Base-by-base conservation (phyloP, 768 basidiomycete species). In the Megacollybia marginata region DNA sequence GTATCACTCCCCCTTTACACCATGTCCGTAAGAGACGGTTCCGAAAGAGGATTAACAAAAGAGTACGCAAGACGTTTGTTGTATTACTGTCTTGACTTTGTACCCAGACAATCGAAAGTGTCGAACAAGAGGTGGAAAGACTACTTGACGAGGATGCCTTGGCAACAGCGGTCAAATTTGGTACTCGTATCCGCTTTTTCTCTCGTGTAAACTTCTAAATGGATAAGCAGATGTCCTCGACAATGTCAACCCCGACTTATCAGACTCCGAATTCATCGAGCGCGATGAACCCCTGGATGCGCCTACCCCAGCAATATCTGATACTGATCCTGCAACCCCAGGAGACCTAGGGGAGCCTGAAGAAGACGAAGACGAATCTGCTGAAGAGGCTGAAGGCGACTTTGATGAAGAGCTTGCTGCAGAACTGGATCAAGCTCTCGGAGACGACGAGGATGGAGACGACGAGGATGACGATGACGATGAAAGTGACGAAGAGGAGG, bases 1-100 rank as follows among this genome's bases (percentile, higher is more conserved):
- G 96, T 2, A 73, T 98, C 43, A 96, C 94, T 0, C 95, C 95
- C 45, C 95, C 96, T 2, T 66, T 99, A 49, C 83, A 88, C 55
- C 83, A 94, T 60, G 91, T 82, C 43, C 79, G 95, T 49, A 96
- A 96, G 66, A 78, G 95, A 35, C 73, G 96, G 42, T 98, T 97
- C 68, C 78, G 95, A 52, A 94, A 92, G 67, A 76, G 93, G 42
- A 82, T 92, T 16, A 93, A 92, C 60, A 76, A 79, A 63, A 69
- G 91, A 57, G 90, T 90, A 57, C 35, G 80, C 19, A n/a, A 19
- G 15, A 33, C 35, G 13, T 70, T 13, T 28, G 19, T 43, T 9
- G n/a, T 42, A 32, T 28, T 44, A 40, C 1, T 16, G 2, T 51
- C 1, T 28, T 48, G 11, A 31, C 9, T 8, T 46, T 18, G 28